Conservation (phyloP, 2,329 filamentous ascomycete species). For the Fusarium sulawesiense region DNA sequence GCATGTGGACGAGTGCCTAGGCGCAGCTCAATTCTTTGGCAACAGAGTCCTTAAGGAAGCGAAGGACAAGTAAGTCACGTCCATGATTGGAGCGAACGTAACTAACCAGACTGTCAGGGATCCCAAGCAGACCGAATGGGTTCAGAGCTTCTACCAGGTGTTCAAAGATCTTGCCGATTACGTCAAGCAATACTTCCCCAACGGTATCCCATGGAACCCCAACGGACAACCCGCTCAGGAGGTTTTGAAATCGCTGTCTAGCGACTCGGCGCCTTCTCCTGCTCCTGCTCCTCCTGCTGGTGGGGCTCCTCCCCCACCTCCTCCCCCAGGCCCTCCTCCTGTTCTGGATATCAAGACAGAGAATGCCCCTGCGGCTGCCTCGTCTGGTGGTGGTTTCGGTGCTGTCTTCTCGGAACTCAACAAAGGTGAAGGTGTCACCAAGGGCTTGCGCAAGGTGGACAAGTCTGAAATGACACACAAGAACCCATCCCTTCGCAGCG, state of each 20-base stretch:
- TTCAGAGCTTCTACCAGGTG: slow-evolving; percentile 91
- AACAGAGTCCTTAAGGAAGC: slow-evolving; percentile 93
- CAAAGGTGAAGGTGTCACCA: slow-evolving; percentile 87
- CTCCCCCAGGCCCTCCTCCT: slow-evolving; percentile 75
- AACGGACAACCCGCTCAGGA: slow-evolving; percentile 79
- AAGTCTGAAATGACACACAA: slow-evolving; percentile 98
- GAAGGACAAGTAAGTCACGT: slow-evolving; percentile 70
- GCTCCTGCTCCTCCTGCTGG: slow-evolving; percentile 65
- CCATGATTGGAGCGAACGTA: background rate
- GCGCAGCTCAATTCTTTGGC: slow-evolving; percentile 90
- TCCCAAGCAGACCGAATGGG: slow-evolving; percentile 84
- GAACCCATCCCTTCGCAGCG: slow-evolving; percentile 86
- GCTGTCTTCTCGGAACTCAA: slow-evolving; percentile 95
- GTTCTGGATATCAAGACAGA: slow-evolving; percentile 69
- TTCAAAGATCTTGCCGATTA: slow-evolving; percentile 87
- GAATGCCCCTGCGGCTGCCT: slow-evolving; percentile 45
- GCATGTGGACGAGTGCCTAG: slow-evolving; percentile 84
- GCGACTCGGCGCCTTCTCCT: slow-evolving; percentile 53
- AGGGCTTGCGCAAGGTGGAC: slow-evolving; percentile 91
- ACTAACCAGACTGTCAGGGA: slow-evolving; percentile 65
- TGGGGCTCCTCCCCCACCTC: slow-evolving; percentile 57
- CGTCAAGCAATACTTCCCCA: slow-evolving; percentile 83
- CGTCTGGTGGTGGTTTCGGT: slow-evolving; percentile 81
- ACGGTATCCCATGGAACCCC: slow-evolving; percentile 88
- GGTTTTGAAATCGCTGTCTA: slow-evolving; percentile 66